Evolutionary conservation across 495 filamentous ascomycete genomes (phyloP), one percentile per base, ranked within the genome.

Genomic region (Evernia prunastri): DNA sequence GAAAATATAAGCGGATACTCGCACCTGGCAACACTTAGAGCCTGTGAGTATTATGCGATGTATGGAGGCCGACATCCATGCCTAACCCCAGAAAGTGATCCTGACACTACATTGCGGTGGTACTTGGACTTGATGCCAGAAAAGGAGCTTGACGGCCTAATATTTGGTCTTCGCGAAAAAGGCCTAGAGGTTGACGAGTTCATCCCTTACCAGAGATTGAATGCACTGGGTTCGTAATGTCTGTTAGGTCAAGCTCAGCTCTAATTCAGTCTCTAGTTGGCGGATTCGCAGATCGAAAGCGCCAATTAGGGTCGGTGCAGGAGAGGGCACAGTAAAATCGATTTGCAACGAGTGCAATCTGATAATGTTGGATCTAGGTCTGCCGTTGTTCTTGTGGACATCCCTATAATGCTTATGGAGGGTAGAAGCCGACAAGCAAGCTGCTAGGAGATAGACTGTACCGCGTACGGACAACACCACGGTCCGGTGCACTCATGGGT

Each of bases 21-120:
- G 20, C 20, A 47, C 9, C 7, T 3, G 20, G 0, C 0, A 23
- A 1, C 7, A 9, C 43, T 47, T 3, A 6, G 2, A 23, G 43
- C 6, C 3, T 10, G 7, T 10, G 43, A 23, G 43, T 4, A 6
- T 11, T 45, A 43, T 47, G 39, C 20, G 5, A 35, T n/a, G 17
- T 9, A 49, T 17, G 59, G 59, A 6, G 36, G 40, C 10, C 37
- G 59, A 29, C 59, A 60, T 47, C 59, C 59, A 13, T 60, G 59
- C 11, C 33, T 47, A 1, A 6, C 17, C 20, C 23, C 25, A 13
- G 37, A 35, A 0, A 7, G 23, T n/a, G 59, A 60, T 35, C n/a
- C 39, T 37, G 39, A 31, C 3, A 27, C 23, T 43, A 39, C 37
- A 2, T 17, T 8, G 1, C 6, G 40, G 18, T 60, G 56, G 56